Conservation (phyloP, 2,329 filamentous ascomycete genomes). For the Venturia effusa region DNA sequence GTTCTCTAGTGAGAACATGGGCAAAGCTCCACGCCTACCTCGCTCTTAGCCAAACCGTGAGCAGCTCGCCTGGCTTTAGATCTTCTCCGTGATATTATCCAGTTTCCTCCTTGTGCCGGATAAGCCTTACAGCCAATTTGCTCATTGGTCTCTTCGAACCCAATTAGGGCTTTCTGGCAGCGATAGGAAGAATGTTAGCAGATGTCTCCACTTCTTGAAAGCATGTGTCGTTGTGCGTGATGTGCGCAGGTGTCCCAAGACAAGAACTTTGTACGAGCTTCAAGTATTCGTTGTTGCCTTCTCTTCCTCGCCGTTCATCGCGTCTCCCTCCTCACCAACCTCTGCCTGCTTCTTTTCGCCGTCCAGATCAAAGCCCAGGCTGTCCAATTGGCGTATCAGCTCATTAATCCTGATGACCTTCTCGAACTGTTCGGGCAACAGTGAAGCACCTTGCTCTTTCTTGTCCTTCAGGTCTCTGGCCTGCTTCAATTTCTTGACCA, state of each 20-base stretch:
- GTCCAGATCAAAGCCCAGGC: slow-evolving; percentile 71
- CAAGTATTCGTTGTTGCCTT: background rate
- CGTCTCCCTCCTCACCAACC: background rate
- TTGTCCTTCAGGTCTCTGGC: slow-evolving; percentile 83
- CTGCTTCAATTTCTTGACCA: slow-evolving; percentile 92
- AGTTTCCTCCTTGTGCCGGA: background rate
- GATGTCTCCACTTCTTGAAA: background rate
- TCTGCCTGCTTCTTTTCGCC: slow-evolving; percentile 47
- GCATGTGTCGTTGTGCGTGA: background rate
- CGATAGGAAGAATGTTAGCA: background rate
- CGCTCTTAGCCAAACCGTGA: background rate
- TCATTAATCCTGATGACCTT: slow-evolving; percentile 98
- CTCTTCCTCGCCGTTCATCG: background rate
- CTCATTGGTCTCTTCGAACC: too few relatives aligned
- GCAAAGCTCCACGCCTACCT: background rate
- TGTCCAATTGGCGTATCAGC: slow-evolving; percentile 76
- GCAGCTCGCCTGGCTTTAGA: background rate
- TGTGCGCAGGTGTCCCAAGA: background rate
- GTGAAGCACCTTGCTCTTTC: slow-evolving; percentile 71
- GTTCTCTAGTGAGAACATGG: background rate
- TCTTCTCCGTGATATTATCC: background rate
- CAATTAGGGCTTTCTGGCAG: background rate
- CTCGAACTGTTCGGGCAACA: slow-evolving; percentile 89
- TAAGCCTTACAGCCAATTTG: background rate
- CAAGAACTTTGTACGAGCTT: background rate